Base-by-base conservation (phyloP, 306 rosid species). In the Vigna mungo region DNA sequence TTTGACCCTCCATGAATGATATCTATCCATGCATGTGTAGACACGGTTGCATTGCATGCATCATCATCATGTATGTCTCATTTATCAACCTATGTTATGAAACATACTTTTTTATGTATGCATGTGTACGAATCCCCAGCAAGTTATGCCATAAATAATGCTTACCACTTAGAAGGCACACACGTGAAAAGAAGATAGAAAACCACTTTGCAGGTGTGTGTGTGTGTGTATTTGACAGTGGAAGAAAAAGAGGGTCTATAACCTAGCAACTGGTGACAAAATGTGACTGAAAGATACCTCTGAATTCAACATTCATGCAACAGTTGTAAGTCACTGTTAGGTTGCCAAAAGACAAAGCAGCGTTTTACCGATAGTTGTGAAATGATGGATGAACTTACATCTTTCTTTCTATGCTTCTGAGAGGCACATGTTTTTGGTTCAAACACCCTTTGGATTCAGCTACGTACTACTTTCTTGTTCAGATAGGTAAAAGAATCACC, bases 301-400 rank as follows among this genome's bases (percentile, higher is more conserved):
- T 66, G 61, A 51, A 78, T 58, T 53, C 18, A 74, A 52, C 21
- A 54, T 46, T 71, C 43, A 72, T 36, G 47, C 39, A 67, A 58
- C 80, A 74, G 78, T 78, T 67, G 70, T 39, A 55, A 74, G 83
- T 83, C 86, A 68, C 56, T 68, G 30, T 73, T 59, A 5, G 6
- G 60, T 68, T 78, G 30, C 74, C 80, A 66, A 67, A 72, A 83
- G 80, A 73, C 76, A 58, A 73, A 73, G 32, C 80, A 70, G 37
- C 34, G 67, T 72, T 53, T 72, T 70, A 17, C 59, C 61, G 55
- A 75, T 27, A 54, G 53, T 6, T 46, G 68, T 68, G 51, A 68
- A 48, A 8, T 67, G 72, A 68, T 54, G 4, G 10, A 51, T 68
- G 61, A 55, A 75, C 48, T 34, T 46, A 54, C 49, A 74, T 64